Conservation (phyloP, 768 basidiomycete species). For the Leccinum olivaceopallidum region DNA sequence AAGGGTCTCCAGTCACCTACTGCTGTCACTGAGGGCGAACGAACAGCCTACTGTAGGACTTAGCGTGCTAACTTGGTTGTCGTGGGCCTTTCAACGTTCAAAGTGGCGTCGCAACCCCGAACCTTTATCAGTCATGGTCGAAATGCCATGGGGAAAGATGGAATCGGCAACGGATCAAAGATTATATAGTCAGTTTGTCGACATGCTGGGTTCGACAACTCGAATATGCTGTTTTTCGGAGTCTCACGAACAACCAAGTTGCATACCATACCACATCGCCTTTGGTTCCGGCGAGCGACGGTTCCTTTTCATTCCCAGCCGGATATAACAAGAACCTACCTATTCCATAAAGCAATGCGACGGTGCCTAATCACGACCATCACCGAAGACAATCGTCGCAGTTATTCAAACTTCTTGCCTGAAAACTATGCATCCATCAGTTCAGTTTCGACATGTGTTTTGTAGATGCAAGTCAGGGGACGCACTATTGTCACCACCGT, state of each 20-base stretch:
- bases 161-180: neutral
- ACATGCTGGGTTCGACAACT: neutral
- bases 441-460: neutral
- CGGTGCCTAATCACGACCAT: neutral
- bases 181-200: neutral
- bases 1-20: too few relatives aligned
- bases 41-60: too few relatives aligned
- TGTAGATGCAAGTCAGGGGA: neutral
- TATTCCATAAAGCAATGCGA: neutral
- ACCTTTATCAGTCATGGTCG: too few relatives aligned
- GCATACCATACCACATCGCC: neutral
- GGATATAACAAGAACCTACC: neutral
- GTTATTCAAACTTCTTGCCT: neutral
- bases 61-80: too few relatives aligned
- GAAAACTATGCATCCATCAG: neutral
- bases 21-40: too few relatives aligned
- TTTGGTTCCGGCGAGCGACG: too few relatives aligned
- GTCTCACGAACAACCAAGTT: neutral
- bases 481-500: slow-evolving; percentile 54
- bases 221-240: neutral
- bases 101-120: too few relatives aligned
- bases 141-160: too few relatives aligned
- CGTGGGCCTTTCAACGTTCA: too few relatives aligned
- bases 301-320: too few relatives aligned
- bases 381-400: neutral